phyloP scores from a whole-genome alignment of 495 filamentous ascomycete species.

The Opeltia flavorubescens region DNA sequence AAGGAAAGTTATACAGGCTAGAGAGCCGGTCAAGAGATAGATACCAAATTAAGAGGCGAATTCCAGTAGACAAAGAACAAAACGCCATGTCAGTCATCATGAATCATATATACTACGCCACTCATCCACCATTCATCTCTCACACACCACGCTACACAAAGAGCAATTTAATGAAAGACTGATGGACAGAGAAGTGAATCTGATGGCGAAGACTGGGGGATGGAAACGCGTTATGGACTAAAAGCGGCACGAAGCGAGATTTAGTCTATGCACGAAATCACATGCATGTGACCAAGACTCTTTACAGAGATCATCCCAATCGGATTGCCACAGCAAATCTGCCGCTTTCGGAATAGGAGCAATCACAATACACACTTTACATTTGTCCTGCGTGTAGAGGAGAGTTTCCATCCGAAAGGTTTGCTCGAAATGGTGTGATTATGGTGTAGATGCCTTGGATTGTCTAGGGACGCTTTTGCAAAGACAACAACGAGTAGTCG shows the following conservation, averaged over 20 bases:
- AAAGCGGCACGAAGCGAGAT: background rate
- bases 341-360: no score
- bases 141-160: background rate
- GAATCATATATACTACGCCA: background rate
- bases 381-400: no score
- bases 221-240: background rate
- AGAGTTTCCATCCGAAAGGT: no score
- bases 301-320: background rate
- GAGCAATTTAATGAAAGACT: background rate
- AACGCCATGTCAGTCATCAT: background rate
- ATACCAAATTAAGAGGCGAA: background rate
- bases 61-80: background rate
- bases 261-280: no score
- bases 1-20: background rate
- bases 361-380: no score
- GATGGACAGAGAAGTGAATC: background rate
- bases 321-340: background rate
- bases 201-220: background rate
- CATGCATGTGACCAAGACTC: background rate
- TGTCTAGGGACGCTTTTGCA: no score
- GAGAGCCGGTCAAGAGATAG: no score
- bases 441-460: no score
- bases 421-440: no score
- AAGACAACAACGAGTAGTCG: no score
- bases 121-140: background rate